Evolutionary conservation across 2,329 filamentous ascomycete genomes (phyloP).

Genomic region (Fusarium sp.): DNA sequence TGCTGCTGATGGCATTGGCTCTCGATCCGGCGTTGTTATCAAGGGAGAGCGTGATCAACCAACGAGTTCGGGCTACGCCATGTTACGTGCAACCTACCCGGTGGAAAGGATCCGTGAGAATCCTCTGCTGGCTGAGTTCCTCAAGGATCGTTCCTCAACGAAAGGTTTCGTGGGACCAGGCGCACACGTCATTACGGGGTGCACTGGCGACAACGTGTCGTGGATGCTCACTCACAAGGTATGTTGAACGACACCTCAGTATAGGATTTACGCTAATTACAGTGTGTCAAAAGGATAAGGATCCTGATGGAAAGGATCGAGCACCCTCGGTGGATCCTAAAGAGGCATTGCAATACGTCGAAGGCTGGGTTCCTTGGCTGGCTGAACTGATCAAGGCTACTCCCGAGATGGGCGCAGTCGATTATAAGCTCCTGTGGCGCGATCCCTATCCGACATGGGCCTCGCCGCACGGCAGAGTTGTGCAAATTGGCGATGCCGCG

Average conservation of each 20-base stretch:
- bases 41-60: neutral
- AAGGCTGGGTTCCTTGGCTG: neutral
- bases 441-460: neutral
- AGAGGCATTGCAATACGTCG: neutral
- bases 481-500: slow-evolving; percentile 55
- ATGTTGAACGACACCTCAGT: neutral
- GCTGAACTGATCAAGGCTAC: neutral
- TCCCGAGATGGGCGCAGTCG: neutral
- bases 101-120: neutral
- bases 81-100: neutral
- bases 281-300: too few species aligned
- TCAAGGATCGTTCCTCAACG: neutral
- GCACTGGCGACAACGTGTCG: neutral
- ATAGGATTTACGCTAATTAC: neutral
- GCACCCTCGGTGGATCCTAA: neutral
- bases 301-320: neutral
- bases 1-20: neutral
- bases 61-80: neutral
- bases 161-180: neutral
- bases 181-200: neutral
- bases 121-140: neutral
- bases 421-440: neutral
- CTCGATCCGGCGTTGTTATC: neutral
- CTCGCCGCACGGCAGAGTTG: slow-evolving; percentile 39
- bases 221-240: neutral